Base-by-base conservation (phyloP, 192 early-diverging fungal genomes). In the Phycomyces blakesleeanus region DNA sequence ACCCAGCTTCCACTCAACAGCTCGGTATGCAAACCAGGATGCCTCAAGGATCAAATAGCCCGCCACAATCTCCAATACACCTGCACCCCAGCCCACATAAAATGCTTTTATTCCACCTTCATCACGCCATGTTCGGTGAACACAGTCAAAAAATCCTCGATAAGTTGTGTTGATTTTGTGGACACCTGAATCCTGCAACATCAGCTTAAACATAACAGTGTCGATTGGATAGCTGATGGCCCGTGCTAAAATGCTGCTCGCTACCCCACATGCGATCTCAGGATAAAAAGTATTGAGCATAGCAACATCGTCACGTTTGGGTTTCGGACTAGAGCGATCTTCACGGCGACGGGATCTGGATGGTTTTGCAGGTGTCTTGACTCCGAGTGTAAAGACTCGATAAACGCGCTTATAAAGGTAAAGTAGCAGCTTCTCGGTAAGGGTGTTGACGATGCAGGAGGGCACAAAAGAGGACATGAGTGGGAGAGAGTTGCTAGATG, bases 231-330 rank as follows among this genome's bases (percentile, higher is more conserved):
- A 79, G 25, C 76, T 57, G 34, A 82, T 3, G 10, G 73, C 69
- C 4, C 78, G 67, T 1, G 77, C 73, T 15, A 79, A 38, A 47
- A 82, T 76, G 40, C 71, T 77, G 44, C 77, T 79, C 9, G 75
- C 59, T 26, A 82, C 68, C 12, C 72, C 75, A 57, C 77, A 79
- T 18, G 76, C 76, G 38, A 82, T 75, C 42, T 82, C 80, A 2
- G 80, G 75, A 59, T 78, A 82, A 39, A 76, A 82, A 22, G 76
- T 71, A 38, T 73, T 34, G 29, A 34, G 70, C 24, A 78, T 14
- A n/a, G 76, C 56, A 0, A 68, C 55, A 38, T 55, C 47, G 5
- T 71, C 59, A 18, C 50, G 20, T 14, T 53, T 54, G 29, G 29
- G 29, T 34, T 34, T 34, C 29, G 29, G 7, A 7, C 7, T 34